A percentile compares a stretch with the other conserved stretches of the same genome.
phyloP scores from a whole-genome alignment of 2,329 filamentous ascomycete species.

The Epichloe amarillans region DNA sequence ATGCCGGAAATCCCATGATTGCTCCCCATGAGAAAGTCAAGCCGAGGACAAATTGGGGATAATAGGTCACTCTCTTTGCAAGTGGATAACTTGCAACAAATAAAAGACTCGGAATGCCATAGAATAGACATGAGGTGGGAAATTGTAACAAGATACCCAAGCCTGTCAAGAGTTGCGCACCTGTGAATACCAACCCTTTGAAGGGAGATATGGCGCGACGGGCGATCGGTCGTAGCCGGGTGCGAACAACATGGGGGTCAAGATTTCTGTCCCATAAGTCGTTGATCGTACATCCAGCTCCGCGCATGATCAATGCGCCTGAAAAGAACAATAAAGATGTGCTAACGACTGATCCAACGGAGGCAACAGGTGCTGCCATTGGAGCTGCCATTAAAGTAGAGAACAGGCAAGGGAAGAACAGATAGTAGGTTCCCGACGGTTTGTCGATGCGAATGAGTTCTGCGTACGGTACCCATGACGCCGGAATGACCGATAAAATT shows the following conservation, averaged over 20 bases:
- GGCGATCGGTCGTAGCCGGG: constrained; percentile 66
- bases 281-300: constrained; percentile 79
- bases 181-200: constrained; percentile 61
- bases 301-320: constrained; percentile 73
- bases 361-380: constrained; percentile 45
- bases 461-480: constrained; percentile 63
- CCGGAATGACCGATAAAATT: constrained; percentile 54
- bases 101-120: constrained; percentile 60
- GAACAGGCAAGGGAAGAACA: constrained; percentile 77
- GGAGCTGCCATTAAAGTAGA: constrained; percentile 70
- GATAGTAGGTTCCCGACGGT: constrained; percentile 69
- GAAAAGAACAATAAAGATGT: constrained; percentile 59
- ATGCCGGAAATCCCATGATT: constrained; percentile 73
- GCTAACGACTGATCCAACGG: constrained; percentile 46
- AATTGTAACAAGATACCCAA: constrained; percentile 66
- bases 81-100: constrained; percentile 68
- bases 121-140: constrained; percentile 59
- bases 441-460: constrained; percentile 74
- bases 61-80: constrained; percentile 76
- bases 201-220: constrained; percentile 61
- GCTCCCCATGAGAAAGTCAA: constrained; percentile 83
- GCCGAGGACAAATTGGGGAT: constrained; percentile 72
- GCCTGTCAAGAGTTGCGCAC: constrained; percentile 59
- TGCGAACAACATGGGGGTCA: constrained; percentile 66
- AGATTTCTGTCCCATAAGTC: constrained; percentile 84